Evolutionary conservation across 2,329 filamentous ascomycete species (phyloP).

Genomic region (Hymenoscyphus repandus): DNA sequence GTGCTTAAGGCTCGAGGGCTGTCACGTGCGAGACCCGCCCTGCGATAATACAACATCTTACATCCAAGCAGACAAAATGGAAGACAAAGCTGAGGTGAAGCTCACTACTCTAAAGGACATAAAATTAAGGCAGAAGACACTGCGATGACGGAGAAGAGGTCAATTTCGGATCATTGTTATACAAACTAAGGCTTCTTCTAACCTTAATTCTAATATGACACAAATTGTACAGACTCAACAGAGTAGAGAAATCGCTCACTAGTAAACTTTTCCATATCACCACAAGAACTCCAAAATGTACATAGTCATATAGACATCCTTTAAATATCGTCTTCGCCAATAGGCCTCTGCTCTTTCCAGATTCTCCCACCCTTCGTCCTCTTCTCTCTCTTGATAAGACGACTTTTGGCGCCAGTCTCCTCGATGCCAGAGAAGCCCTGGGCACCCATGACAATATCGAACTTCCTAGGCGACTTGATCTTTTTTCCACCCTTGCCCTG

Average conservation of each 20-base stretch:
- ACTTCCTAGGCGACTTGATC: slow-evolving; percentile 36
- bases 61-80: too few relatives aligned
- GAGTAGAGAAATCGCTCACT: not conserved
- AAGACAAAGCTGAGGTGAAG: too few relatives aligned
- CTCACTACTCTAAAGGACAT: too few relatives aligned
- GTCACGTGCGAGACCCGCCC: too few relatives aligned
- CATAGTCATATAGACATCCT: not conserved
- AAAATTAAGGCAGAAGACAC: too few relatives aligned
- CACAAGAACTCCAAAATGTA: not conserved
- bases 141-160: too few relatives aligned
- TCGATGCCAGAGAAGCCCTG: slow-evolving; percentile 27
- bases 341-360: slow-evolving; percentile 33
- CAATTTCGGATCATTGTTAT: too few relatives aligned
- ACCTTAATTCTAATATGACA: too few relatives aligned
- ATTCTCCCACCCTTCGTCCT: slow-evolving; percentile 33
- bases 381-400: slow-evolving; percentile 24
- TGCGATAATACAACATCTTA: too few relatives aligned
- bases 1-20: too few relatives aligned
- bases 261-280: not conserved
- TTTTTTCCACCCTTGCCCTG: slow-evolving; percentile 38
- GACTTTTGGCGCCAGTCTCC: slow-evolving; percentile 20
- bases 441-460: slow-evolving; percentile 34
- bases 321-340: slow-evolving; percentile 27
- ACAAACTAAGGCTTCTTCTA: too few relatives aligned
- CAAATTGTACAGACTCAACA: not conserved